These are phyloP conservation scores for Starmerella etchellsii DNA, from an alignment of 805 yeast species.

Conservation along the genomic window DNA sequence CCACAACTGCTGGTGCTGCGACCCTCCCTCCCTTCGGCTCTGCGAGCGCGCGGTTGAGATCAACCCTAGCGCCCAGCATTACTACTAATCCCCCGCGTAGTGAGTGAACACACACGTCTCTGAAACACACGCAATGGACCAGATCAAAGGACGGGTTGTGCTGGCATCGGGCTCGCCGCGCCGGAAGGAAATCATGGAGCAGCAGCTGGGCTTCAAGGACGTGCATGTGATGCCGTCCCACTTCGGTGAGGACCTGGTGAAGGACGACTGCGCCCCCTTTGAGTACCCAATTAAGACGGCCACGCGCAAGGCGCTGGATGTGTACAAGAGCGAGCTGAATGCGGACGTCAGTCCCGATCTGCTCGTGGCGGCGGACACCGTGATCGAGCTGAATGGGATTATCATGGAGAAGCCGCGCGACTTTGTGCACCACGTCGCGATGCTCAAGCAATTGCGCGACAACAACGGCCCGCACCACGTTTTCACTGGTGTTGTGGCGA, in stretches of 20 bases:
- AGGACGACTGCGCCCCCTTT: slow-evolving; percentile 35
- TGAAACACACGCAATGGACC: neutral
- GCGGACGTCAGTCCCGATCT: slow-evolving; percentile 26
- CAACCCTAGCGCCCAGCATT: too few species aligned
- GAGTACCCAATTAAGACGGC: slow-evolving; percentile 67
- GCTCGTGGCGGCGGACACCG: slow-evolving; percentile 62
- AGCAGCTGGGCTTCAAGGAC: slow-evolving; percentile 30
- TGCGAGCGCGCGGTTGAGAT: too few species aligned
- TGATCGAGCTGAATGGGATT: slow-evolving; percentile 43
- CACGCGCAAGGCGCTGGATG: slow-evolving; percentile 49
- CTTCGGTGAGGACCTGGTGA: slow-evolving; percentile 66
- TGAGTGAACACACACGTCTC: too few species aligned
- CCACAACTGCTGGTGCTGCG: too few species aligned
- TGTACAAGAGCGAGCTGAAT: slow-evolving; percentile 32
- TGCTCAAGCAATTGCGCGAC: slow-evolving; percentile 39
- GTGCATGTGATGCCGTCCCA: slow-evolving; percentile 43
- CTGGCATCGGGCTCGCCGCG: slow-evolving; percentile 82
- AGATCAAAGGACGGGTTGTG: slow-evolving; percentile 30
- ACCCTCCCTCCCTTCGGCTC: too few species aligned
- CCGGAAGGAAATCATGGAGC: slow-evolving; percentile 53
- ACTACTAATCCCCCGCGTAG: too few species aligned
- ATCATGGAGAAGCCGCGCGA: slow-evolving; percentile 74
- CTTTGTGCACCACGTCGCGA: slow-evolving; percentile 37
- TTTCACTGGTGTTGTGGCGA: slow-evolving; percentile 42
- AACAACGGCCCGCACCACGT: slow-evolving; percentile 35